Base-by-base conservation (phyloP, 495 filamentous ascomycete genomes). In the Penicillium bialowiezense region DNA sequence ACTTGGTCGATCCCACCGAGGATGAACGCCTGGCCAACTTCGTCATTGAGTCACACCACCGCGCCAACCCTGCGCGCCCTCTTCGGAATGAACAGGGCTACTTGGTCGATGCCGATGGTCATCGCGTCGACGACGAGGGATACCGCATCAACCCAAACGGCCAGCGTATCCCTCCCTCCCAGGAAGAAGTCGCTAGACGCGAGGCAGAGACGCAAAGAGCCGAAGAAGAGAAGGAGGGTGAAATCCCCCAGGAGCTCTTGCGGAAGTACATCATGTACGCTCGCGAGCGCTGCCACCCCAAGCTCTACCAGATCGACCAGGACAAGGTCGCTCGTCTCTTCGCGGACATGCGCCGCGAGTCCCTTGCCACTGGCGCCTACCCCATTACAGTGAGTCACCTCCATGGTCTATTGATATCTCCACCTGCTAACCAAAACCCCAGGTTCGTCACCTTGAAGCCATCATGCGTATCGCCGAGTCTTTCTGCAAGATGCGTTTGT, bases 261-360 rank as follows among this genome's bases (percentile, higher is more conserved):
- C 75, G 95, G 52, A 99, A 99, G 72, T 99, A 97, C 67, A 97
- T 99, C 59, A 79, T 97, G 29, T 97, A 96, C 62, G 91, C 95
- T 2, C 81, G 95, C 19, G 92, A 97, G 67, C 84, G 84, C 55
- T 95, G 89, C 69, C 77, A 79, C 50, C 95, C 95, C 26, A 97
- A 97, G 67, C 76, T 99, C 29, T 92, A 97, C 61, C 90, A 97
- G 65, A 97, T 99, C 71, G 95, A 99, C 60, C 89, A 95, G 64
- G 95, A 97, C 64, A 99, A 99, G 72, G 81, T 99, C 26, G 88
- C 95, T 12, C 78, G 90, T 34, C 76, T 99, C 2, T 99, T 96
- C 63, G 89, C 90, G 6, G 95, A 99, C 72, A 96, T 99, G 91
- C 77, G 93, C 47, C 77, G 91, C 39, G 93, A 99, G 69, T 88